Evolutionary conservation across 306 rosid genomes (phyloP), one percentile per base, ranked within the genome.

Genomic region (Inga oerstediana): DNA sequence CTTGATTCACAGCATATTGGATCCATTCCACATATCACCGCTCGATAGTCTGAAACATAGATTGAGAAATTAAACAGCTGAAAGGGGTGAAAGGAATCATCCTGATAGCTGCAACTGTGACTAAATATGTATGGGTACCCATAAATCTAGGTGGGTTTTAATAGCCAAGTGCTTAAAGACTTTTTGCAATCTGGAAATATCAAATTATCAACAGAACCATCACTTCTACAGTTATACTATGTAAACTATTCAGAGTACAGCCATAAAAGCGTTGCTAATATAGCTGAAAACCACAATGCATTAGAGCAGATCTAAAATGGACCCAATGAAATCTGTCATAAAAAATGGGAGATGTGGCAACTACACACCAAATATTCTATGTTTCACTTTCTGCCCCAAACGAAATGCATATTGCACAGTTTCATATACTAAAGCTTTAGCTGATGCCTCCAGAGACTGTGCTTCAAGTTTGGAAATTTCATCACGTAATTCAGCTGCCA

Each of bases 1-100:
- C 90, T 89, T 77, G 99, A 91, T 90, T 95, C 99, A 77, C 91
- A 79, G 85, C 98, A 95, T 74, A 95, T 87, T 34, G 94, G 97
- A 92, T 95, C 98, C 98, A 93, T 92, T 88, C 99, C 99, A 92
- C 98, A 88, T 82, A 95, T 82, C 72, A 95, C 89, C 32, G 94
- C 97, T 76, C 82, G 85, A 89, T 93, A 93, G 81, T 94, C 99
- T 95, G 93, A 83, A 74, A 58, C 1, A 75, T 62, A 76, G 76
- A 77, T 82, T 67, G 13, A 56, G 74, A 66, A 82, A 77, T 80
- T n/a, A 82, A 81, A 80, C 77, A 79, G 64, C 48, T 49, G n/a
- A 64, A 69, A 44, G 72, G 16, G 41, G 44, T 10, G 19, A 64
- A 69, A 58, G 69, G 44, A 77, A 78, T 10, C 43, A 68, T 37